Evolutionary conservation across 2,329 filamentous ascomycete species (phyloP), one percentile per base, ranked within the genome.

Genomic region (Colletotrichum sp.): DNA sequence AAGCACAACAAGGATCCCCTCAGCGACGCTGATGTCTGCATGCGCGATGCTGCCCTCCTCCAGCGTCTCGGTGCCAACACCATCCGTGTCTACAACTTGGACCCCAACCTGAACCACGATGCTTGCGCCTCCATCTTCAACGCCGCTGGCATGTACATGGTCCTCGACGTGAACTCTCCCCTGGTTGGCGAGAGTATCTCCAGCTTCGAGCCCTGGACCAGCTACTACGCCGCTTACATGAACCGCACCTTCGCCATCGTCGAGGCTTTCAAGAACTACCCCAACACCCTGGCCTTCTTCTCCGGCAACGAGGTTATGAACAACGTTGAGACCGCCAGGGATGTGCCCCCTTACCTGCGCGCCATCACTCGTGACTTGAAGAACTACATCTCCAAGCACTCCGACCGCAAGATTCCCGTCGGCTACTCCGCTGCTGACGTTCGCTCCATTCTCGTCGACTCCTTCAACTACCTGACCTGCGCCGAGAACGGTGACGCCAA

Each of bases 391-490:
- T 91, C 92, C 85, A 93, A 92, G 81, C 91, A 94, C 81, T 87
- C 90, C 76, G 88, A 91, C 81, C 93, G 94, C 79, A 79, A 86
- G 76, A 94, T 96, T 78, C 94, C 94, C 26, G 93, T 96, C 73
- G 94, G 94, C 60, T 96, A 96, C 88, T 95, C 94, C 8, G 94
- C 94, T 75, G 94, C 94, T 65, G 94, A 96, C 82, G 94, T 96
- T 58, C 93, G 94, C 76, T 86, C 90, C 2, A 91, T 95, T 58
- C 90, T 96, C 28, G 88, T 93, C 82, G 94, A 96, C 80, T 93
- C 91, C 70, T 96, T 90, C 91, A 92, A 94, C 82, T 96, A 94
- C 86, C 88, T 96, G 85, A 89, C 94, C 82, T 96, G 94, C 85
- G 86, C 89, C 60, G 87, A 88, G 48, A 84, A 89, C 16, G 89